Conservation (phyloP, 2,329 filamentous ascomycete genomes). For the Polychaeton citri region DNA sequence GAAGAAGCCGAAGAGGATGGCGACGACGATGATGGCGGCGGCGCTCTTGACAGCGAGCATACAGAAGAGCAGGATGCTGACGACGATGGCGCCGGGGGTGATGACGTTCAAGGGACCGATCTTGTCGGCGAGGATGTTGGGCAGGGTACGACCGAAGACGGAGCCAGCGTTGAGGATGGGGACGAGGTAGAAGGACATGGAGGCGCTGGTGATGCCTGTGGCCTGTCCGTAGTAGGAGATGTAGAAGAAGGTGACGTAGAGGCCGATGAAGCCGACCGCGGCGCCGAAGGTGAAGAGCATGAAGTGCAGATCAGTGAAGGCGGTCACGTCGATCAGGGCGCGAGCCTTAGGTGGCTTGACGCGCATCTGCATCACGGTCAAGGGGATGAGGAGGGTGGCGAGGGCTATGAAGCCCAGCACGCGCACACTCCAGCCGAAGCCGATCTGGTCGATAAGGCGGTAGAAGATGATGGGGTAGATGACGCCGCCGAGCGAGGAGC, state of each 20-base stretch:
- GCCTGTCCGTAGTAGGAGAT: conserved; percentile 24
- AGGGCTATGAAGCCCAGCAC: conserved; percentile 34
- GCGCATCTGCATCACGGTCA: conserved; percentile 6
- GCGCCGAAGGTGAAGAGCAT: conserved; percentile 18
- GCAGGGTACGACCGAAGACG: conserved; percentile 25
- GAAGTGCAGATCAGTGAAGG: conserved; percentile 29
- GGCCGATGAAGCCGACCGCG: conserved; percentile 23
- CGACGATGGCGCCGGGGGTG: conserved; percentile 35
- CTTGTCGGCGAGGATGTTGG: conserved; percentile 41
- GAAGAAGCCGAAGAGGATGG: conserved; percentile 23
- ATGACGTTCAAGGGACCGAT: conserved; percentile 44
- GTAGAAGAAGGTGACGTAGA: conserved; percentile 35
- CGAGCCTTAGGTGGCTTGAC: conserved; percentile 25
- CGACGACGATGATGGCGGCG: conserved; percentile 16
- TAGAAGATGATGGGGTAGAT: conserved; percentile 36
- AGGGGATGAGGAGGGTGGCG: conserved; percentile 9
- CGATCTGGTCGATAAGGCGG: conserved; percentile 30
- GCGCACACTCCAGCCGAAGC: conserved; percentile 41
- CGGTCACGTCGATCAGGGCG: conserved; percentile 27
- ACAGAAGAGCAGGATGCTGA: conserved; percentile 38
- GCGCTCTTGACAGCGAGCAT: conserved; percentile 40
- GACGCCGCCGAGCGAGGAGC: conserved; percentile 34
- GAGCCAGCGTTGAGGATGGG: conserved; percentile 23
- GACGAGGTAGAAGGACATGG: conserved; percentile 23
- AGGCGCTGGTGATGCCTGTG: conserved; percentile 8